Base-by-base conservation (phyloP, 768 basidiomycete species). In the Pleurotus tuber-regium region DNA sequence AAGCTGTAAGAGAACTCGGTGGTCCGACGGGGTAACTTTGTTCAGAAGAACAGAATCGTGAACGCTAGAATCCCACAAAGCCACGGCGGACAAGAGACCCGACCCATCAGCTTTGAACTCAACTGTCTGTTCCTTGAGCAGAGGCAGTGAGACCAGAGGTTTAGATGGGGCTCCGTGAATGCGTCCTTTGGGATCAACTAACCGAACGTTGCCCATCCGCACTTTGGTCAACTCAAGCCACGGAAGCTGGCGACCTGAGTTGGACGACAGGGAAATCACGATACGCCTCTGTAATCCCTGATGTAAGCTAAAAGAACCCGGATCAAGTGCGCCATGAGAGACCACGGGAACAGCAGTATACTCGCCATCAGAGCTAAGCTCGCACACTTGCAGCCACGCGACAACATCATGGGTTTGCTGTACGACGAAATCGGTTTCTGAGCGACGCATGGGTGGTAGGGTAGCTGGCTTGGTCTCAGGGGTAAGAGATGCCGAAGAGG, bases 241-340 rank as follows among this genome's bases (percentile, higher is more conserved):
- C 1, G 90, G 90, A 47, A 98, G 78, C 57, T 95, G 88, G 35
- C 79, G 80, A 1, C 96, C 96, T 10, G 96, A 96, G 62, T 92
- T 87, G 46, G 91, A 96, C 12, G 83, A 84, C 26, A 98, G 72
- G 0, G 79, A 81, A 52, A 99, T 67, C 29, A 79, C 70, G 43
- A 99, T 68, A 10, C 90, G 83, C 18, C 97, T 79, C 64, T 99
- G 97, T 21, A 98, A 70, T 23, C 97, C 97, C 70, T 99, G 97
- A 60, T 91, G 94, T 16, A 98, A 75, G 53, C 82, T 83, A 69
- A 97, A 96, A 48, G 82, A 83, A 12, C 94, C 93, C 4, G 87
- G 82, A 66, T 96, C 94, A 47, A 92, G 75, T 52, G 71, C 70
- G 14, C 84, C 82, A 50, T 84, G 80, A 2, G 89, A 84, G 39